Conservation (phyloP, 2,329 filamentous ascomycete genomes). For the Monosporascus sp. region DNA sequence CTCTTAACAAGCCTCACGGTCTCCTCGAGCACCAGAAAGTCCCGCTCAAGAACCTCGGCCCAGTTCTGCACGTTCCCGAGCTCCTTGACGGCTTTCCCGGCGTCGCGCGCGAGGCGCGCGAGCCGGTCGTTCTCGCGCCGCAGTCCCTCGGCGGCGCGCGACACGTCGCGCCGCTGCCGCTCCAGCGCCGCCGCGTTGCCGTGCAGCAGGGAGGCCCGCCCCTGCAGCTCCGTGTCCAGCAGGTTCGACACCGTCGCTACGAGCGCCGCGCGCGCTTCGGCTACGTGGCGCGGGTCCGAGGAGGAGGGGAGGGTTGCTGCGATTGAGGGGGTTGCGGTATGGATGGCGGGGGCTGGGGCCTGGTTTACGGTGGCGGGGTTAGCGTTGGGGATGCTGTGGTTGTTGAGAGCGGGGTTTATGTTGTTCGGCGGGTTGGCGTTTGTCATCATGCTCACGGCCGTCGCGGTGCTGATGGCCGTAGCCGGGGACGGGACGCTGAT, state of each 20-base stretch:
- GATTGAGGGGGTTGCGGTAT: neutral
- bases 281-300: constrained; percentile 41
- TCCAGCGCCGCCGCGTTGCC: constrained; percentile 59
- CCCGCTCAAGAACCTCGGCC: constrained; percentile 73
- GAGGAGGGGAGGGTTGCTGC: constrained; percentile 32
- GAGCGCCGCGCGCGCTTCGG: constrained; percentile 53
- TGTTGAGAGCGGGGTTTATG: neutral
- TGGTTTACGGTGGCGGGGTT: neutral
- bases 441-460: too few relatives aligned
- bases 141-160: constrained; percentile 53
- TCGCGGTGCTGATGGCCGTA: neutral
- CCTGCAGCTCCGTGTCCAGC: constrained; percentile 62
- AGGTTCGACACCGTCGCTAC: constrained; percentile 62
- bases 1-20: constrained; percentile 51
- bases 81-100: constrained; percentile 65
- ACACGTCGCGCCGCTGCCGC: constrained; percentile 62
- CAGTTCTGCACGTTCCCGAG: constrained; percentile 80
- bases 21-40: constrained; percentile 60
- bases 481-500: neutral
- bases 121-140: constrained; percentile 61
- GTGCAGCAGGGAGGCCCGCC: constrained; percentile 65
- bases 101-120: constrained; percentile 56
- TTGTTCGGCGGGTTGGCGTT: neutral
- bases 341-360: neutral
- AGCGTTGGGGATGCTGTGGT: neutral